Evolutionary conservation across 768 basidiomycete species (phyloP).

Genomic region (Kwoniella sp.): DNA sequence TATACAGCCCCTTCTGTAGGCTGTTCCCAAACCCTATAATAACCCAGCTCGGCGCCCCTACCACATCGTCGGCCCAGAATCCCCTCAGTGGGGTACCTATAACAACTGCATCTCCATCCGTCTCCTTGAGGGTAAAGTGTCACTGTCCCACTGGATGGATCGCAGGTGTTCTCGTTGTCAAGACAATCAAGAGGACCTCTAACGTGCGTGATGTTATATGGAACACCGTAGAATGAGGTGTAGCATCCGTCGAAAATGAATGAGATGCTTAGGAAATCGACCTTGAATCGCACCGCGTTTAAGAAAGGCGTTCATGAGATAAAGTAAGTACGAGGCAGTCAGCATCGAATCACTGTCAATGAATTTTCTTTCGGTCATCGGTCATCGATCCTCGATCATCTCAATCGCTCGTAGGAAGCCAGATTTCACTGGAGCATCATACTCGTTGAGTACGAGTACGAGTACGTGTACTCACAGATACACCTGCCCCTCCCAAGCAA

Average conservation of each 20-base stretch:
- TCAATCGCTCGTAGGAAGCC: too few relatives aligned
- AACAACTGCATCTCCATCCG: constrained; percentile 15
- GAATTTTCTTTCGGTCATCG: too few relatives aligned
- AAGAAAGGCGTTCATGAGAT: not conserved
- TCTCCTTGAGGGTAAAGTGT: constrained; percentile 5
- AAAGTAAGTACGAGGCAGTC: too few relatives aligned
- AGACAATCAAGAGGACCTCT: not conserved
- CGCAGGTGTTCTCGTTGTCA: too few relatives aligned
- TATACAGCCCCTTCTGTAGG: too few relatives aligned
- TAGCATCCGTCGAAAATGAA: constrained; percentile 15
- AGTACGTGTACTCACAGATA: constrained; percentile 10
- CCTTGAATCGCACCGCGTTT: not conserved
- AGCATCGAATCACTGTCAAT: too few relatives aligned
- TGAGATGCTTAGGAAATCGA: constrained; percentile 9
- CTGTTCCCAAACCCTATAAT: constrained; percentile 4
- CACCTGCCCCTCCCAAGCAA: constrained; percentile 9
- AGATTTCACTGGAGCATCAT: too few relatives aligned
- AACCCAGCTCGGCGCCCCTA: constrained; percentile 2
- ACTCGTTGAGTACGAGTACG: too few relatives aligned
- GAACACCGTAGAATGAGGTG: constrained; percentile 4
- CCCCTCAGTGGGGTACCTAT: constrained; percentile 6
- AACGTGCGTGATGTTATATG: not conserved
- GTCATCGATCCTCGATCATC: too few relatives aligned
- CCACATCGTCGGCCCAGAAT: constrained; percentile 10
- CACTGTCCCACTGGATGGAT: not conserved